Conservation (phyloP, 2,329 filamentous ascomycete genomes). For the Pezicula carpinea region DNA sequence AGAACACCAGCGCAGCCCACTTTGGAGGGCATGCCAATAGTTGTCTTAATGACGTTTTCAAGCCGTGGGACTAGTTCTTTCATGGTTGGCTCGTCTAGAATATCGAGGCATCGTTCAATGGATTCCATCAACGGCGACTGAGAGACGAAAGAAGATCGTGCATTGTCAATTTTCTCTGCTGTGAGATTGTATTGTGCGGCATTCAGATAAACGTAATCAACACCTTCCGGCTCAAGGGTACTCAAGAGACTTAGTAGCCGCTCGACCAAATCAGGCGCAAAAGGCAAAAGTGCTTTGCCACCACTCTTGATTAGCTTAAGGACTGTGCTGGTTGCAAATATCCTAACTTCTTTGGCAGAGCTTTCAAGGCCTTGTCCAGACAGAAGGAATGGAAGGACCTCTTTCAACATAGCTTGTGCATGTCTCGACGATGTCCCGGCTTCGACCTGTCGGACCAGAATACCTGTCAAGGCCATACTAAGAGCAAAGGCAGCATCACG, state of each 20-base stretch:
- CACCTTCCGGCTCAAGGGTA: constrained; percentile 79
- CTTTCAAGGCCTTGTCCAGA: constrained; percentile 88
- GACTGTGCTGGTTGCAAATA: constrained; percentile 77
- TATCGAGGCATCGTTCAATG: constrained; percentile 82
- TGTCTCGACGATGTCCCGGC: constrained; percentile 67
- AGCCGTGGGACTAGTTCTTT: constrained; percentile 65
- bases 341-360: constrained; percentile 79
- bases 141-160: constrained; percentile 75
- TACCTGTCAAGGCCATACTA: constrained; percentile 78
- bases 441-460: constrained; percentile 80
- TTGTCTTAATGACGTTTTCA: constrained; percentile 74
- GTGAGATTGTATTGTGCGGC: constrained; percentile 79
- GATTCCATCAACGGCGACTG: constrained; percentile 88
- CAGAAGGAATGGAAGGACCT: constrained; percentile 85
- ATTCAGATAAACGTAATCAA: constrained; percentile 91
- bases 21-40: constrained; percentile 89
- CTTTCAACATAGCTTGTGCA: constrained; percentile 73
- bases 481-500: constrained; percentile 75
- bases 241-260: constrained; percentile 78
- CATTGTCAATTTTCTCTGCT: constrained; percentile 84
- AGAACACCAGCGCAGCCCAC: constrained; percentile 84
- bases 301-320: constrained; percentile 88
- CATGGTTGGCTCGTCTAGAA: constrained; percentile 77
- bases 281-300: constrained; percentile 71
- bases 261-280: constrained; percentile 76